These are phyloP conservation scores for Papilionanthe hybrid DNA, from an alignment of 116 monocot genomes.

Conservation along the genomic window DNA sequence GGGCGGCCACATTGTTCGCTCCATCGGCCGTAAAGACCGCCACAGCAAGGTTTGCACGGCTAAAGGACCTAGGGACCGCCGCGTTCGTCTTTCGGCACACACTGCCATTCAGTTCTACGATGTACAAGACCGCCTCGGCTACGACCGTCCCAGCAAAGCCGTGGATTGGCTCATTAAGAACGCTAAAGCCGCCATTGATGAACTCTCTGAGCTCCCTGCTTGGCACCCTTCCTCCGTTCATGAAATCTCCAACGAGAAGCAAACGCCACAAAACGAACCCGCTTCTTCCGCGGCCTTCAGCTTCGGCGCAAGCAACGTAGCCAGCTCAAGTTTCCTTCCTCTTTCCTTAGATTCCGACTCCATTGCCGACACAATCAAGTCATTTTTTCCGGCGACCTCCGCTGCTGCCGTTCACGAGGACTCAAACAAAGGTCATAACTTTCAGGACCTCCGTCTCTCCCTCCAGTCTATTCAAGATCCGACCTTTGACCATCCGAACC, in stretches of 20 bases:
- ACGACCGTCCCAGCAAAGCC: slow-evolving; percentile 95
- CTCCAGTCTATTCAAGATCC: slow-evolving; percentile 37
- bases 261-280: not conserved
- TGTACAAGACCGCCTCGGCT: slow-evolving; percentile 90
- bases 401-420: too few relatives aligned
- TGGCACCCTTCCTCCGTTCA: slow-evolving; percentile 9
- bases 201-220: slow-evolving; percentile 42
- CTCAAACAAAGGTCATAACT: slow-evolving; percentile 28
- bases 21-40: slow-evolving; percentile 84
- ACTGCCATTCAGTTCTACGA: slow-evolving; percentile 98
- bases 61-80: slow-evolving; percentile 78
- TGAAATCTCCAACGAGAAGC: not conserved
- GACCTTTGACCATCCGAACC: slow-evolving; percentile 16
- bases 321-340: slow-evolving; percentile 20
- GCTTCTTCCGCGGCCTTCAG: not conserved
- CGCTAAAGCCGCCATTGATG: slow-evolving; percentile 76
- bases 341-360: slow-evolving; percentile 31
- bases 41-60: slow-evolving; percentile 98
- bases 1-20: slow-evolving; percentile 82
- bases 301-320: not conserved
- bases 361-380: slow-evolving; percentile 25
- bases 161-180: slow-evolving; percentile 92
- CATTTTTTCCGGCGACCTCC: too few relatives aligned
- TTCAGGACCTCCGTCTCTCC: slow-evolving; percentile 36
- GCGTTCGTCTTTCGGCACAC: slow-evolving; percentile 83